Conservation (phyloP, 2,329 filamentous ascomycete species). For the Monosporascus sp. region DNA sequence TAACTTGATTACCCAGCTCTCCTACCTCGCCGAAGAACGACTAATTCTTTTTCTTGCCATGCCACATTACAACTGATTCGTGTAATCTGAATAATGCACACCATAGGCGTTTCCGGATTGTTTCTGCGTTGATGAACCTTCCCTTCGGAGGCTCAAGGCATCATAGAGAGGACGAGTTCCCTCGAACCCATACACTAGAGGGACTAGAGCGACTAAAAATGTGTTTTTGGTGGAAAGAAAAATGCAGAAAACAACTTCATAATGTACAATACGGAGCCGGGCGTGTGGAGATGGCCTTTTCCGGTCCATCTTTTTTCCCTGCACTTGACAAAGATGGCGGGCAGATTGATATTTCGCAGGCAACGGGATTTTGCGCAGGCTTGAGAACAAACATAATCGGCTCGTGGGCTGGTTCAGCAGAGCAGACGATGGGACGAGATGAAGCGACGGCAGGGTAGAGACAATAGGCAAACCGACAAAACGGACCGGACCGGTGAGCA, state of each 20-base stretch:
- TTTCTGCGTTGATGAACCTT: background rate
- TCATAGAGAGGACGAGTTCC: constrained; percentile 7
- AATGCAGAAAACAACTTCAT: background rate
- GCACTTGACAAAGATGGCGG: background rate
- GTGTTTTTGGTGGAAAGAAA: background rate
- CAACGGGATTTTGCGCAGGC: background rate
- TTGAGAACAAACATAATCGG: too few species aligned
- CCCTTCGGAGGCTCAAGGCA: constrained; percentile 7
- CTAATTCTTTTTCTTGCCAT: constrained; percentile 7
- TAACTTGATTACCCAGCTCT: constrained; percentile 18
- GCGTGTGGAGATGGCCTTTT: background rate
- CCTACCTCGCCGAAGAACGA: constrained; percentile 27
- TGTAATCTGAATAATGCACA: constrained; percentile 22
- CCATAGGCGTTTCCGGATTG: constrained; percentile 15
- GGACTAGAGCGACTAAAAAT: too few species aligned
- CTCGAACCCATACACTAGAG: too few species aligned
- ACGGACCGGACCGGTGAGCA: background rate
- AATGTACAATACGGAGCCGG: background rate
- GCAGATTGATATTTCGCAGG: background rate
- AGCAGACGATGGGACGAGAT: background rate
- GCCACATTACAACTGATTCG: constrained; percentile 2
- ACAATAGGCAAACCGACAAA: background rate
- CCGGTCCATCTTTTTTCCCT: background rate
- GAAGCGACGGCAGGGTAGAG: background rate
- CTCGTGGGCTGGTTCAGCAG: too few species aligned